Conservation (phyloP, 345 rosid genomes). For the Brassica nigra region DNA sequence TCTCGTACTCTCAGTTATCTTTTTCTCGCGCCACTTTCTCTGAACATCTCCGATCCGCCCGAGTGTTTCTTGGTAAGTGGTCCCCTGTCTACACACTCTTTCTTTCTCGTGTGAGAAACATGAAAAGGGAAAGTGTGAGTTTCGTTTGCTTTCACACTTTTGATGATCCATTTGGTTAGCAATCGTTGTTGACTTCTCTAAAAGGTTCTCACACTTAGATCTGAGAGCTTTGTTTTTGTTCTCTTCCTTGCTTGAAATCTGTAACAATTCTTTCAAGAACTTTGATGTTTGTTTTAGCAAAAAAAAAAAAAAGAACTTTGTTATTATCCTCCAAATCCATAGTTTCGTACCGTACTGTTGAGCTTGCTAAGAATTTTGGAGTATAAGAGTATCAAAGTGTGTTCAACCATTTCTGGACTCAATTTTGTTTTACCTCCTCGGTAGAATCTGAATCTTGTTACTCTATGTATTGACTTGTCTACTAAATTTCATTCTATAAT, state of each 20-base stretch:
- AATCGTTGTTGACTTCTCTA: not conserved
- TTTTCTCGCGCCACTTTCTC: slow-evolving; percentile 15
- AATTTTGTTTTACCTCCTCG: too few species aligned
- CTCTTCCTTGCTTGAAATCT: too few species aligned
- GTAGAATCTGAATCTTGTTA: too few species aligned
- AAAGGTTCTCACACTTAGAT: not conserved
- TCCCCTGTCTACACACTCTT: not conserved
- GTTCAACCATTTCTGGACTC: not conserved
- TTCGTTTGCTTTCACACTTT: slow-evolving; percentile 15
- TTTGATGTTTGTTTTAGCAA: too few species aligned
- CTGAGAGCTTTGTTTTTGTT: too few species aligned
- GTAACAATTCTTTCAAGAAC: too few species aligned
- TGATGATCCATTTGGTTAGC: not conserved
- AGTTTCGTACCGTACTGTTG: too few species aligned
- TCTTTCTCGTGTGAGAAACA: slow-evolving; percentile 17
- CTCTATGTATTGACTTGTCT: not conserved
- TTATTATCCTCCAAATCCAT: too few species aligned
- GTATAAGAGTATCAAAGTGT: not conserved
- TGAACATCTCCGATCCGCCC: slow-evolving; percentile 23
- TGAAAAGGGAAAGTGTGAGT: slow-evolving; percentile 31
- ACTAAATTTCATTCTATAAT: not conserved
- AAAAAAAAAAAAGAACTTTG: too few species aligned
- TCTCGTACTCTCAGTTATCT: not conserved
- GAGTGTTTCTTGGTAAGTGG: slow-evolving; percentile 34
- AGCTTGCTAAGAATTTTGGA: too few species aligned